Evolutionary conservation across 371 early-diverging fungal genomes (phyloP), one percentile per base, ranked within the genome.

Genomic region (Circinella minor): DNA sequence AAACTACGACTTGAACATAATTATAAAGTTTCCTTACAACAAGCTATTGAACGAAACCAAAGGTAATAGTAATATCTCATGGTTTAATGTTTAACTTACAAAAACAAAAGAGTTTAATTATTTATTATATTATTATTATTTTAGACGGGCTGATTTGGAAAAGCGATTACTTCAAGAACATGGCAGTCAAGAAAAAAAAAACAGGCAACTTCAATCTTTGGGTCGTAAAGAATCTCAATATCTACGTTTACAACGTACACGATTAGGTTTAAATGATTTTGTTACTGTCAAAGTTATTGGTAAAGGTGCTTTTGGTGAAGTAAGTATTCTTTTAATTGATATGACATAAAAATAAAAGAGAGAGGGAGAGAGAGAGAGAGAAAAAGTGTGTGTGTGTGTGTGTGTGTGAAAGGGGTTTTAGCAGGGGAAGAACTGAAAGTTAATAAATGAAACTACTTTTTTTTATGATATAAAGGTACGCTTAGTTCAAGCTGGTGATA

Each of bases 291-390:
- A 96, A 81, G 97, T 99, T n/a, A 98, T 99, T 79, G 99, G 99
- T n/a, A 96, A 96, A 69, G 99, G 99, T 57, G 99, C 99, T 4
- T 99, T 99, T 87, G 99, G 99, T 55, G 99, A 99, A 79, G 97
- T 93, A 75, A 75, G 62, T 55, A 10, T 54, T 9, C 20, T 57
- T 27, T 27, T 11, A 13, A n/a, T 51, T 13, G 4, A 17, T 51
- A 17, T 51, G 15, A 51, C 15, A 51, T 51, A 51, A 13, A 43
- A 9, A 3, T 2, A 3, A 9, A 3, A 43, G 3, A 43, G 43
- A 43, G 11, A 11, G 43, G 3, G 11, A 11, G 43, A 11, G 43
- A 39, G 9, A 39, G 51, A 15, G n/a, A 15, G 51, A 51, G 51
- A 4, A 18, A n/a, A n/a, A n/a, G n/a, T n/a, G n/a, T n/a, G n/a